Conservation (phyloP, 2,329 filamentous ascomycete genomes). For the Nakataea oryzae region DNA sequence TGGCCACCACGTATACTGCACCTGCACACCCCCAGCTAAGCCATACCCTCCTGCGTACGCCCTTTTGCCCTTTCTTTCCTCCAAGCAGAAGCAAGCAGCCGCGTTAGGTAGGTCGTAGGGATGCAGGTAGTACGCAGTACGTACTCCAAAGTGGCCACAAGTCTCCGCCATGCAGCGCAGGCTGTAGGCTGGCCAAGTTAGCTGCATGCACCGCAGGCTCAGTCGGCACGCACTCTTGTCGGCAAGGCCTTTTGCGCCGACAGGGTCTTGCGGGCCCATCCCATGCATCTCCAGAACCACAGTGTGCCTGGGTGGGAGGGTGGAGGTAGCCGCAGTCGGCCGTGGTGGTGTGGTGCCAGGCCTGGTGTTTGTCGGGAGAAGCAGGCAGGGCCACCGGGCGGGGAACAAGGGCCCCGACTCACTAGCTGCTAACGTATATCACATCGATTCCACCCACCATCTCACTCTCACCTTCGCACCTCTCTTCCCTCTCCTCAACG, state of each 20-base stretch:
- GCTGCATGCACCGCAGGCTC: neutral
- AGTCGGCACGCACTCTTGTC: neutral
- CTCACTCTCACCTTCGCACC: slow-evolving; percentile 29
- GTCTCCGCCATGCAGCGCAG: neutral
- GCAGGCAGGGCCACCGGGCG: neutral
- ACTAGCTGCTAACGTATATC: slow-evolving; percentile 3
- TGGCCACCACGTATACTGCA: neutral
- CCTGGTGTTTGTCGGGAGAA: neutral
- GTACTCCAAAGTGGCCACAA: neutral
- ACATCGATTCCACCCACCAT: slow-evolving; percentile 23
- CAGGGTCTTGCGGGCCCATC: neutral
- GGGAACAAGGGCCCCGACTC: neutral
- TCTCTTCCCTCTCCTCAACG: slow-evolving; percentile 38
- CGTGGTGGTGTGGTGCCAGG: neutral
- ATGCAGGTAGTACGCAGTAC: neutral
- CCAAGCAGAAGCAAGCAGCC: neutral
- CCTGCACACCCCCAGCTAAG: neutral
- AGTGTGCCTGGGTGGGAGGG: neutral
- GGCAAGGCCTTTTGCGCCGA: neutral
- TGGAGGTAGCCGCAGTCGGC: neutral
- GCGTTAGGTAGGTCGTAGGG: neutral
- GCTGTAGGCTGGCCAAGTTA: neutral
- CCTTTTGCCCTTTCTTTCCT: neutral
- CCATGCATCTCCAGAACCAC: neutral
- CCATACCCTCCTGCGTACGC: neutral